Conservation (phyloP, 1,284 basidiomycete genomes). For the Earliella scabrosa region DNA sequence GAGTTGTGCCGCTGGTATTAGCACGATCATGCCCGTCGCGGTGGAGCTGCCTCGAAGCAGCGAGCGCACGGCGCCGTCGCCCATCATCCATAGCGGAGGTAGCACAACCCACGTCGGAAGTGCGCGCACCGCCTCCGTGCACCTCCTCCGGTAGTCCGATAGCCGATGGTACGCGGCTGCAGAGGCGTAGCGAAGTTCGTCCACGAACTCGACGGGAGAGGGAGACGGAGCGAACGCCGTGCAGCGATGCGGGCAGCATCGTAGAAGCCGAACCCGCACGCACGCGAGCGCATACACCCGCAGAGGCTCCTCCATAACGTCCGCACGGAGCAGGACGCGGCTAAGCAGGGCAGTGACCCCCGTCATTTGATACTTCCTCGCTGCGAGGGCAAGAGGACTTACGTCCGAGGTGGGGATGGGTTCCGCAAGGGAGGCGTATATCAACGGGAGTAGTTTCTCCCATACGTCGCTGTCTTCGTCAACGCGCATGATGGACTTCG, state of each 20-base stretch:
- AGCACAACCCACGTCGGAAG: background rate
- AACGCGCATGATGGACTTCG: background rate
- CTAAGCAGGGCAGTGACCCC: background rate
- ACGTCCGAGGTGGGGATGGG: background rate
- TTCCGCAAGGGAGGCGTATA: background rate
- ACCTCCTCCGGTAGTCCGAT: background rate
- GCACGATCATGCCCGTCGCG: background rate
- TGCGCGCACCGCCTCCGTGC: background rate
- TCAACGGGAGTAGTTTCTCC: slow-evolving; percentile 4
- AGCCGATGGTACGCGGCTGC: background rate
- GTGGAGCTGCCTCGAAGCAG: background rate
- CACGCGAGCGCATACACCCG: slow-evolving; percentile 12
- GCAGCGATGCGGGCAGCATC: slow-evolving; percentile 12
- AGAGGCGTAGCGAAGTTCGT: background rate
- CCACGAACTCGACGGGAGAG: background rate
- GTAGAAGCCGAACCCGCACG: background rate
- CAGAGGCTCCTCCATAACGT: background rate
- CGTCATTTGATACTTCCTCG: slow-evolving; percentile 11
- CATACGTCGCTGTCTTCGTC: background rate
- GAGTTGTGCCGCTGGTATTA: background rate
- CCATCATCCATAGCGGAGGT: background rate
- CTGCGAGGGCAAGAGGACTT: background rate
- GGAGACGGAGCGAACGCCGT: background rate
- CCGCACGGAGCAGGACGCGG: background rate
- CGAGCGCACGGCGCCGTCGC: background rate